A percentile compares a stretch with the other conserved stretches of the same genome.
Conservation (phyloP, 1,139 yeast species). For the Yamadazyma jaroonii region DNA sequence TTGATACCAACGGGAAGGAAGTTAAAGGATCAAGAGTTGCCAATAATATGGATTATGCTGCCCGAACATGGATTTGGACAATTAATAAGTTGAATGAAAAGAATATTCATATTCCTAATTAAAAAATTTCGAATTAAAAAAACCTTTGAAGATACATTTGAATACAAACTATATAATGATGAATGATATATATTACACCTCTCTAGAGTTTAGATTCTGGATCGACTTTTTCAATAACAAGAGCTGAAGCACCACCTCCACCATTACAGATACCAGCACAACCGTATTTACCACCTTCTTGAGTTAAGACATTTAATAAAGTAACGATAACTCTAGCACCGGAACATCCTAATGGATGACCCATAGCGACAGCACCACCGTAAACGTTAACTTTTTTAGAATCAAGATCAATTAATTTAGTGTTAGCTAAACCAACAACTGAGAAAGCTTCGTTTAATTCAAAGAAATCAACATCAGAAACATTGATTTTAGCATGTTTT, state of each 20-base stretch:
- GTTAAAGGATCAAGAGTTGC: constrained; percentile 59
- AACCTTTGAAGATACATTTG: neutral
- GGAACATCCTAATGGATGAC: constrained; percentile 96
- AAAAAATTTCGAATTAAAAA: neutral
- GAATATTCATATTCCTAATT: constrained; percentile 24
- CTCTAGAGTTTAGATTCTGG: constrained; percentile 23
- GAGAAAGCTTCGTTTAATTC: constrained; percentile 98
- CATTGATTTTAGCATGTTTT: constrained; percentile 70
- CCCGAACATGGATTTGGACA: constrained; percentile 85
- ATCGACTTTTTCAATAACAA: constrained; percentile 29
- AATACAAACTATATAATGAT: neutral
- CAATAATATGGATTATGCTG: constrained; percentile 57
- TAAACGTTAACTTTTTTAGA: constrained; percentile 79
- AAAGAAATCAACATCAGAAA: constrained; percentile 66
- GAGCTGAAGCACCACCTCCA: constrained; percentile 92
- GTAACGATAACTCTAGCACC: constrained; percentile 96
- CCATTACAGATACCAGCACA: constrained; percentile 97
- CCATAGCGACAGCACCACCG: constrained; percentile 98
- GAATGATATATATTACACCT: neutral
- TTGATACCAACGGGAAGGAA: constrained; percentile 57
- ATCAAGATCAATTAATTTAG: constrained; percentile 66
- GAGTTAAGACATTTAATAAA: constrained; percentile 67
- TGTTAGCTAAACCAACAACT: constrained; percentile 91
- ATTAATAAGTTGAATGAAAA: constrained; percentile 56
- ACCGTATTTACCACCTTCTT: constrained; percentile 87